A percentile compares a stretch with the other conserved stretches of the same genome.
Conservation (phyloP, 371 early-diverging fungal genomes). For the Neoconidiobolus thromboides region DNA sequence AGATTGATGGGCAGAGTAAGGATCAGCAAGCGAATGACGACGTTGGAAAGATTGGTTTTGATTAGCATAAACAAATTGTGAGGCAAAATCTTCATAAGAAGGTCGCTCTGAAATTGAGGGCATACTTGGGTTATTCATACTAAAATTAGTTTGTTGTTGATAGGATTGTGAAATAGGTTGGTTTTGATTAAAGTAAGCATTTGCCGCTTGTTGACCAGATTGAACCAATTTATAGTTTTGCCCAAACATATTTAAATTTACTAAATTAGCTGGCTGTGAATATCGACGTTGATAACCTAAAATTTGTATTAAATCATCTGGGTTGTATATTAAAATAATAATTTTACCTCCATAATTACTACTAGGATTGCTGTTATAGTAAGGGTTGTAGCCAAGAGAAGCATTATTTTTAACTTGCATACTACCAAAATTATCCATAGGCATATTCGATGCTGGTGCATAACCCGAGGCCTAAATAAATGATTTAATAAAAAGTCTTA, state of each 20-base stretch:
- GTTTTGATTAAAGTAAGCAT: neutral
- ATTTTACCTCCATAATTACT: neutral
- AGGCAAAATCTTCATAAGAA: neutral
- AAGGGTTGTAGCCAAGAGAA: neutral
- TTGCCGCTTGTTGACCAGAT: too few relatives aligned
- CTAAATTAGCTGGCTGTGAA: neutral
- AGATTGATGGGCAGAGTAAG: neutral
- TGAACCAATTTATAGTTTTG: neutral
- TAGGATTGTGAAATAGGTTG: too few relatives aligned
- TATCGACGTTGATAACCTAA: neutral
- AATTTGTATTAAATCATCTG: neutral
- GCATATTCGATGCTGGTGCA: neutral
- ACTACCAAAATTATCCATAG: too few relatives aligned
- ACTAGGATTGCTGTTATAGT: neutral
- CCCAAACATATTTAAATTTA: slow-evolving; percentile 1
- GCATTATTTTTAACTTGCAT: neutral
- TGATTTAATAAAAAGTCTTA: neutral
- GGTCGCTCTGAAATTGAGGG: slow-evolving; percentile 1
- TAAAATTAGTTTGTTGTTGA: neutral
- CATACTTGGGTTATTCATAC: neutral
- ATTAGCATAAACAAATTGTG: neutral
- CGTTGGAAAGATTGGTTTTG: neutral
- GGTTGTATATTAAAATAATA: neutral
- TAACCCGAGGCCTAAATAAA: neutral
- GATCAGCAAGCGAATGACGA: slow-evolving; percentile 1